Percentiles rank a stretch among this genome's conserved stretches.
phyloP scores from a whole-genome alignment of 139 green algal species.

The Chlamydomonas urium region DNA sequence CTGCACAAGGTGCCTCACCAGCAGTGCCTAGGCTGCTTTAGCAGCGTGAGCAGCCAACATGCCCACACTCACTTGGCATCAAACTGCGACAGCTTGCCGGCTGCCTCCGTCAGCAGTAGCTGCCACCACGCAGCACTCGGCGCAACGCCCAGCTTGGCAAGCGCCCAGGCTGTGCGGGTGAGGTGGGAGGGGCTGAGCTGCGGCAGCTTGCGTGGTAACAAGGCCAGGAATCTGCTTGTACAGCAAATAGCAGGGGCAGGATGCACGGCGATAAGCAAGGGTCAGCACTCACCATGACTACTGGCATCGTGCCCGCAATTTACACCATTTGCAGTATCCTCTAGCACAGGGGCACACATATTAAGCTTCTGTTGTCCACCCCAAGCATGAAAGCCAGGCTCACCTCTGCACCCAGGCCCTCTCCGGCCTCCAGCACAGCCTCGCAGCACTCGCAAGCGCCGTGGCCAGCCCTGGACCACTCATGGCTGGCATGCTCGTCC shows the following conservation, averaged over 20 bases:
- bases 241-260: neutral
- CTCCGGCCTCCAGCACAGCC: neutral
- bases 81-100: neutral
- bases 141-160: neutral
- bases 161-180: neutral
- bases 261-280: neutral
- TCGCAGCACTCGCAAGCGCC: neutral
- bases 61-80: neutral
- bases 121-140: neutral
- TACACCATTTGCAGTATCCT: neutral
- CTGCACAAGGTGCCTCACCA: no score
- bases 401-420: conserved; percentile 1
- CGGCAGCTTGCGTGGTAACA: neutral
- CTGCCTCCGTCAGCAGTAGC: neutral
- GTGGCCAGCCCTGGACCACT: neutral
- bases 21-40: no score
- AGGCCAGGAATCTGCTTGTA: neutral
- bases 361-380: neutral
- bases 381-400: neutral
- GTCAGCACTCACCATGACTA: neutral
- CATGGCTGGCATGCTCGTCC: neutral
- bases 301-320: neutral
- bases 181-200: neutral
- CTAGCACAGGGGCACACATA: neutral
- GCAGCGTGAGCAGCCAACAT: no score